A percentile compares a stretch with the other conserved stretches of the same genome.
phyloP scores from a whole-genome alignment of 1,284 basidiomycete genomes.

The Puccinia novopanici region DNA sequence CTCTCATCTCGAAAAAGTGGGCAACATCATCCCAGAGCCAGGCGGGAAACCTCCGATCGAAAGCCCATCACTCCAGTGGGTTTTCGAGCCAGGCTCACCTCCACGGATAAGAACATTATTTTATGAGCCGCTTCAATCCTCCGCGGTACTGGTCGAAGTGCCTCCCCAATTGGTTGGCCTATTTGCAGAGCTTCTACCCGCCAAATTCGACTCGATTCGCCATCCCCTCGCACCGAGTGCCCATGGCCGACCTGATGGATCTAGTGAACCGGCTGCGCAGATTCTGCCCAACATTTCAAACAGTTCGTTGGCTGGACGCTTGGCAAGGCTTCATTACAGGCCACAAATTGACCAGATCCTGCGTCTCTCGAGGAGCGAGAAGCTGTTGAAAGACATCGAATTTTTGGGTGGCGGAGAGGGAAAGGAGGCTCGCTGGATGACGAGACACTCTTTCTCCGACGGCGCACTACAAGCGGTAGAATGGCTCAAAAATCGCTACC shows the following conservation, averaged over 20 bases:
- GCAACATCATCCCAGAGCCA: background rate
- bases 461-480: slow-evolving; percentile 71
- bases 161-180: background rate
- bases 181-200: background rate
- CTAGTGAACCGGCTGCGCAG: too few species aligned
- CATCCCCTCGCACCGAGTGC: background rate
- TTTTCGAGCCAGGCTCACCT: background rate
- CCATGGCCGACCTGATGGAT: too few species aligned
- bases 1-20: background rate
- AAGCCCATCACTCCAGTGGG: background rate
- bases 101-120: background rate
- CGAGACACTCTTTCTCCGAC: slow-evolving; percentile 73
- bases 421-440: slow-evolving; percentile 58
- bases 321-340: background rate
- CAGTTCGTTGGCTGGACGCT: background rate
- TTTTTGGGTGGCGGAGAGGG: background rate
- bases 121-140: background rate
- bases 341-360: slow-evolving; percentile 13
- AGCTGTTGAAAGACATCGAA: background rate
- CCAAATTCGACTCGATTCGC: background rate
- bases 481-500: slow-evolving; percentile 69
- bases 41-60: background rate
- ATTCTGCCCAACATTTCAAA: too few species aligned
- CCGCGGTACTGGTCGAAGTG: background rate
- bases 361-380: background rate